Base-by-base conservation (phyloP, 371 early-diverging fungal species). In the Capniomyces stellatus region DNA sequence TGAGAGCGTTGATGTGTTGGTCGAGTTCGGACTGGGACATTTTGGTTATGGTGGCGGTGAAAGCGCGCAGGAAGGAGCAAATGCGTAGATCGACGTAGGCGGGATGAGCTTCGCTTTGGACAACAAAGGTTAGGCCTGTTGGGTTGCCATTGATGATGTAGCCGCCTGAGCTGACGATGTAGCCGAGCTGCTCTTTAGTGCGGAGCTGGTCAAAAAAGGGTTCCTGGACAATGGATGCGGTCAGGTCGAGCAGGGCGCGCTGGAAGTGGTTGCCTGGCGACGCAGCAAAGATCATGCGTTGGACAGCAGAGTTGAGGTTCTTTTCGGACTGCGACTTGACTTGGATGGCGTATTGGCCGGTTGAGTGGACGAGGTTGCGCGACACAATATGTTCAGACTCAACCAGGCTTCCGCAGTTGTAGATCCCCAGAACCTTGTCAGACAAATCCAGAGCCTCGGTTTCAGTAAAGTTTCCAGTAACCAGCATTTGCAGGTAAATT, bases 181-280 rank as follows among this genome's bases (percentile, higher is more conserved):
- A 81, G 3, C 79, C 87, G 23, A 89, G 70, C 60, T 87, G 85
- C 57, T 89, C 91, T 57, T 90, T 88, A 3, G 95, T 94, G 25
- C 94, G 77, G 41, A 96, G 70, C 60, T 83, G 83, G 65, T 92
- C 83, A 68, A 92, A 96, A 59, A 81, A 87, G 13, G 93, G 89
- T 62, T 93, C 92, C 52, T 78, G 71, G 2, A 79, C 67, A 22
- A 94, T 81, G 57, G 88, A 85, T 0, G 77, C 73, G 57, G 89
- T 54, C 27, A 96, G 66, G 25, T 75, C 75, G 25, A 82, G 58
- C n/a, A 72, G 66, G 2, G 80, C 81, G 29, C 86, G 76, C n/a
- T 74, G 64, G 10, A 28, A 54, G 18, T 21, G 47, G 54, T 58
- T 58, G 28, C 48, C 52, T 23, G 50, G 28, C 19, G 18, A 25